Evolutionary conservation across 495 filamentous ascomycete species (phyloP).

Genomic region (Penicillium paxilli): DNA sequence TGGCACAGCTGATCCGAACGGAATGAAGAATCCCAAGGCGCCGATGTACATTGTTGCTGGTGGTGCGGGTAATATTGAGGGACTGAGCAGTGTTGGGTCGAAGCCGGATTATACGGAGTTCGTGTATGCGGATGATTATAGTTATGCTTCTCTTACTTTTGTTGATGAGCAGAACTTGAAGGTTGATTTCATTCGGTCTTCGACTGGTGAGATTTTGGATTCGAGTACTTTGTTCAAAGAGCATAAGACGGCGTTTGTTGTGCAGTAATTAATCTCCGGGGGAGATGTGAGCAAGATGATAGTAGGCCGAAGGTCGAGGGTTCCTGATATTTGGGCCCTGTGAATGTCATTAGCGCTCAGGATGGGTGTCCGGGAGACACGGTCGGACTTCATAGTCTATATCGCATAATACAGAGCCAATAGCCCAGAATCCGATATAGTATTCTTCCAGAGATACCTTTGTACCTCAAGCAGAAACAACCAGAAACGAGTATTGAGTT

Average conservation of each 20-base stretch:
- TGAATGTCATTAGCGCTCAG: too few species aligned
- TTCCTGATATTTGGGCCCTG: too few species aligned
- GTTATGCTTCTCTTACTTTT: constrained; percentile 43
- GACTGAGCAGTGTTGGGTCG: constrained; percentile 34
- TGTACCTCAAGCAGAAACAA: too few species aligned
- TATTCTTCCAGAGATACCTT: too few species aligned
- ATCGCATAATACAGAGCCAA: too few species aligned
- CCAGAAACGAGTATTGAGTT: too few species aligned
- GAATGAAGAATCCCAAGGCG: constrained; percentile 51
- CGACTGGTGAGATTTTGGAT: constrained; percentile 53
- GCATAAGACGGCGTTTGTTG: constrained; percentile 50
- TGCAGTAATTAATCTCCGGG: constrained; percentile 28
- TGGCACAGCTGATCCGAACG: constrained; percentile 42
- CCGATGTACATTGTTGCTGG: constrained; percentile 58
- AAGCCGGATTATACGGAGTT: constrained; percentile 50
- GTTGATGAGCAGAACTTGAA: constrained; percentile 33
- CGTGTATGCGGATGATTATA: constrained; percentile 57
- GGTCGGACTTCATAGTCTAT: too few species aligned
- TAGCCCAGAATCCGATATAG: too few species aligned
- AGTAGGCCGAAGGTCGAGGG: neutral
- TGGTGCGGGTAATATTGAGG: constrained; percentile 49
- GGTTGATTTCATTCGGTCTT: constrained; percentile 47
- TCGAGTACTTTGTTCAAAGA: constrained; percentile 52
- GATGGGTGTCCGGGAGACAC: too few species aligned
- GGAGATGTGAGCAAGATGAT: neutral